Percentiles rank a stretch among this genome's conserved stretches.
phyloP scores from a whole-genome alignment of 2,329 filamentous ascomycete species.

The Penicillium corylophilum region DNA sequence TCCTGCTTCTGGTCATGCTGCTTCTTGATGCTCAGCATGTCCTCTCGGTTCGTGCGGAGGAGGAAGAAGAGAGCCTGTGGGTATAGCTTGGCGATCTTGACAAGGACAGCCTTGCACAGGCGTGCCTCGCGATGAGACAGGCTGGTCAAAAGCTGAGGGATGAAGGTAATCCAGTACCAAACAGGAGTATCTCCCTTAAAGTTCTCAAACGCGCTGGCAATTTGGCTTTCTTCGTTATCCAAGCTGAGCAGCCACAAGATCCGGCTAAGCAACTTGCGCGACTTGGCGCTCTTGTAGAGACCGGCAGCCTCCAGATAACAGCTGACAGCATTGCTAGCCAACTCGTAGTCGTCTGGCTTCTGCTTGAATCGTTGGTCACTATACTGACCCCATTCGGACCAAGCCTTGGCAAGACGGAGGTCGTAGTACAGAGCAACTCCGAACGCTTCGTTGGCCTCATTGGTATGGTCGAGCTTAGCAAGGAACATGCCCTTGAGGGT shows the following conservation, averaged over 20 bases:
- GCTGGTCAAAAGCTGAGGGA: slow-evolving; percentile 90
- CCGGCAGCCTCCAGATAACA: slow-evolving; percentile 96
- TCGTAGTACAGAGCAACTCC: slow-evolving; percentile 95
- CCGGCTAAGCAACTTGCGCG: slow-evolving; percentile 85
- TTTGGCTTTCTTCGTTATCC: slow-evolving; percentile 79
- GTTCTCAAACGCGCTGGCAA: slow-evolving; percentile 85
- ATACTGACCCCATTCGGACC: slow-evolving; percentile 99
- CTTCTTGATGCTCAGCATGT: slow-evolving; percentile 90
- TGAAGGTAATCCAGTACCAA: slow-evolving; percentile 99
- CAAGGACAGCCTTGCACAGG: slow-evolving; percentile 79
- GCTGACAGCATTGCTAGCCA: slow-evolving; percentile 87
- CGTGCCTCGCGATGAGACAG: slow-evolving; percentile 87
- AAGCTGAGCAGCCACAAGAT: slow-evolving; percentile 95
- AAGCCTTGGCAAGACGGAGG: slow-evolving; percentile 91
- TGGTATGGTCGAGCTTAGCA: slow-evolving; percentile 85
- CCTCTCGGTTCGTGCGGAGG: slow-evolving; percentile 86
- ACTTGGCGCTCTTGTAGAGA: slow-evolving; percentile 96
- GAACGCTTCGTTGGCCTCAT: slow-evolving; percentile 90
- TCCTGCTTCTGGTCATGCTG: slow-evolving; percentile 67
- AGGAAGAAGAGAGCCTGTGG: slow-evolving; percentile 96
- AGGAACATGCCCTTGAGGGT: slow-evolving; percentile 99
- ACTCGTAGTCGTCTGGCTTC: slow-evolving; percentile 75
- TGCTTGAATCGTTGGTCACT: slow-evolving; percentile 96
- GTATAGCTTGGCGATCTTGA: slow-evolving; percentile 93
- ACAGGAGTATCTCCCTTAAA: slow-evolving; percentile 97